Base-by-base conservation (phyloP, 805 yeast species). In the Metschnikowia gelsemii region DNA sequence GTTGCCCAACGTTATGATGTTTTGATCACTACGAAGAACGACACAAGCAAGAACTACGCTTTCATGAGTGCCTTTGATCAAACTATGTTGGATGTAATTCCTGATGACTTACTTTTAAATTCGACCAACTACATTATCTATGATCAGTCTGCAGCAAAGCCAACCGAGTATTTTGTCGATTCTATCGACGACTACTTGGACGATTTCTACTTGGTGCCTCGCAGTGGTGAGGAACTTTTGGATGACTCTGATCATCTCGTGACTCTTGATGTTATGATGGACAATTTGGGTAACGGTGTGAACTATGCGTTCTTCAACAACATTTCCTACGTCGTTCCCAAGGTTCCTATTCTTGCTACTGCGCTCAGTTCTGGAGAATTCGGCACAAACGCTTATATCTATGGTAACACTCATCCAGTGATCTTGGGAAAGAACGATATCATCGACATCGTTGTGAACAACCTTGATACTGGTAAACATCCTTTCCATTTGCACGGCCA, bases 401-500 rank as follows among this genome's bases (percentile, higher is more conserved):
- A 83, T 72, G 99, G 99, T 55, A 84, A 87, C 69, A 84, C 95
- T 39, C 75, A 90, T 59, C 56, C 96, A 0, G 72, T 75, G 58
- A 87, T 91, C 12, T 68, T 91, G 44, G 76, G 79, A 50, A 73
- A 80, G 54, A 75, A 74, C 56, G 86, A 75, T 55, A 70, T 85
- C 44, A 76, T 91, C 24, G 95, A 91, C 60, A 77, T 91, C 52
- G 85, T 87, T 5, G 58, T 91, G 31, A 91, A 91, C 72, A 90
- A 89, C 66, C 68, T 68, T 46, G 99, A 91, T 64, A 79, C 95
- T 5, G 97, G 98, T 61, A 84, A 75, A 55, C 99, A 91, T 70
- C 98, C 99, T 22, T 91, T 91, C 93, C 99, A 91, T 68, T 70
- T 91, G 61, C 99, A 91, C 70, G 99, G 99, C 38, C 93, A 85